Evolutionary conservation across 768 basidiomycete species (phyloP), one percentile per base, ranked within the genome.

Genomic region (Naganishia onofrii): DNA sequence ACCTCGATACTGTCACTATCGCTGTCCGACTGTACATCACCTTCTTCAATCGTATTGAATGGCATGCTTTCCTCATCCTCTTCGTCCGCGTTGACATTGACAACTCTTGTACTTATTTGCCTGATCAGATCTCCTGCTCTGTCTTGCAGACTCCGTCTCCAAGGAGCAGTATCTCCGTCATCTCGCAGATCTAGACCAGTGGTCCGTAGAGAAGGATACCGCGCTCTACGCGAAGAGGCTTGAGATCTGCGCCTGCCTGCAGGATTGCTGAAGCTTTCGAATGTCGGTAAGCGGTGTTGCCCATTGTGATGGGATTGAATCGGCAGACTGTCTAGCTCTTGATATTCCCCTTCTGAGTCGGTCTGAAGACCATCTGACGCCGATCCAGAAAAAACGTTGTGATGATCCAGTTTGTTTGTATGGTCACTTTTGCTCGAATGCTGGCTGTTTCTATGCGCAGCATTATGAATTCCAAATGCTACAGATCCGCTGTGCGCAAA

Each of bases 101-200:
- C 60, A 13, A 63, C 60, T 44, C 60, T n/a, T 42, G 28, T n/a
- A 26, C 60, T 63, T 10, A 63, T 63, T 28, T 63, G 60, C 15
- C 42, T 42, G 10, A 63, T 42, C 23, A 63, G 21, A 21, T 63
- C 60, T 17, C 60, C 38, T 6, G 60, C 60, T 42, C 60, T n/a
- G 29, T 63, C 38, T 6, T 42, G 60, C 38, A 63, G 42, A 46
- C 60, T 63, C 26, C 38, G 36, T 46, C 38, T 42, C 60, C 60
- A n/a, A 13, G 13, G 10, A 12, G 60, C 2, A 26, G 10, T 0
- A 8, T 9, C 23, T 17, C 36, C n/a, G 12, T 28, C 60, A 29
- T 31, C 38, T 34, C 48, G 19, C 48, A 31, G 5, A 13, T 38
- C 34, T 7, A 58, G 34, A 21, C 60, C 60, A 15, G 36, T 15